Base-by-base conservation (phyloP, 1,284 basidiomycete species). In the Ustilago crameri region DNA sequence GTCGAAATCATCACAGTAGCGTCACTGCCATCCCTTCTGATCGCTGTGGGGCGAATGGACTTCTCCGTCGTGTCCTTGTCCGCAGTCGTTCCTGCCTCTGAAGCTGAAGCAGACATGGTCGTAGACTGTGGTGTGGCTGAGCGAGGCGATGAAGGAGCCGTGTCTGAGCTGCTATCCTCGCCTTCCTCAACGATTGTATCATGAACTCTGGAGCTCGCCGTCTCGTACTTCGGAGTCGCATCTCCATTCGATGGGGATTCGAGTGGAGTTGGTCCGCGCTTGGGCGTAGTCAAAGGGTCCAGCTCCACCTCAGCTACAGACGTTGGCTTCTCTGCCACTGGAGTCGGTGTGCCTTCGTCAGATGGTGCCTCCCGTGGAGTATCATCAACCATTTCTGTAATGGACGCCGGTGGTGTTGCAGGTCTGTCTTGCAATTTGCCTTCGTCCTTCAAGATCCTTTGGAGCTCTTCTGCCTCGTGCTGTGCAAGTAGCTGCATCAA, bases 381-480 rank as follows among this genome's bases (percentile, higher is more conserved):
- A n/a, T 44, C 38, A 14, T 46, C 54, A n/a, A 18, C 27, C 4
- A 68, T 46, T 47, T 68, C 56, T 8, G 44, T 50, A 27, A 60
- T 63, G 30, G 56, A 63, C 9, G 55, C 49, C 12, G 66, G 56
- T 20, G 56, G 67, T 17, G 56, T 48, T 2, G 50, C 37, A 37
- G 56, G 51, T 18, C 24, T 54, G 37, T 65, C 60, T 38, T 64
- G 55, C 50, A 68, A 48, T 46, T 43, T 69, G 23, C 71, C 65
- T 26, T 74, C 71, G 38, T 74, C 71, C 49, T 63, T 58, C 15
- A 74, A 38, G 56, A 74, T 74, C 12, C 62, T 46, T n/a, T 74
- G 51, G 38, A 74, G 46, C 43, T 74, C 71, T n/a, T 74, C 71
- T 18, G 62, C 62, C 51, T 74, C 71, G 20, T 53, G 58, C 1